A percentile compares a stretch with the other conserved stretches of the same genome.
Evolutionary conservation across 192 early-diverging fungal genomes (phyloP).

Genomic region (Backusella morwellensis): DNA sequence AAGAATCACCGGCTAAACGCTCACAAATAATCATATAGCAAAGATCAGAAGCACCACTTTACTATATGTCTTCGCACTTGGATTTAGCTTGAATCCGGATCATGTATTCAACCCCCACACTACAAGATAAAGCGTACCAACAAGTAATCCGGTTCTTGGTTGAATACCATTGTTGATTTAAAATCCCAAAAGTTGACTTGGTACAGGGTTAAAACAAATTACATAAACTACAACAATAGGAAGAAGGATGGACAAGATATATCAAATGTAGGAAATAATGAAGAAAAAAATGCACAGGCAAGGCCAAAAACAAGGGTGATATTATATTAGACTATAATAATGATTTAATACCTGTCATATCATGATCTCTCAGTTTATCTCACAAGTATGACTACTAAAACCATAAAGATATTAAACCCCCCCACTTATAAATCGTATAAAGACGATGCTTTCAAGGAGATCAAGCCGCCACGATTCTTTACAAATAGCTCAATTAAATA

Average conservation of each 20-base stretch:
- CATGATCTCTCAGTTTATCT: neutral
- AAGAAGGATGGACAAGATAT: neutral
- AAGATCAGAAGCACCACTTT: slow-evolving; percentile 67
- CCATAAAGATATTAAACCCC: neutral
- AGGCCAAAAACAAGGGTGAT: neutral
- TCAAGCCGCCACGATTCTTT: neutral
- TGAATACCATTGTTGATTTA: slow-evolving; percentile 42
- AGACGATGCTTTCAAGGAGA: slow-evolving; percentile 20
- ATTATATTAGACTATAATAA: neutral
- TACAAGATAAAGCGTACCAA: slow-evolving; percentile 67
- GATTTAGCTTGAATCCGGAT: slow-evolving; percentile 63
- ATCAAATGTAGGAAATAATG: neutral
- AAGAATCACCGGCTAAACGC: no score
- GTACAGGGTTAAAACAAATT: neutral
- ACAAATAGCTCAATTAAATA: slow-evolving; percentile 14
- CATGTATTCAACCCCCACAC: slow-evolving; percentile 61
- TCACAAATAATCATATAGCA: no score
- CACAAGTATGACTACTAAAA: neutral
- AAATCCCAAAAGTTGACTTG: slow-evolving; percentile 16
- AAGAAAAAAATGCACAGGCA: neutral
- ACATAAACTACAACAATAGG: neutral
- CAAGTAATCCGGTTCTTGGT: slow-evolving; percentile 69
- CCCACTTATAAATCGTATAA: neutral
- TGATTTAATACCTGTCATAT: neutral
- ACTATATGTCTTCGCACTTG: slow-evolving; percentile 72